Conservation (phyloP, 352 stramenopile species). For the Phytophthora pini region DNA sequence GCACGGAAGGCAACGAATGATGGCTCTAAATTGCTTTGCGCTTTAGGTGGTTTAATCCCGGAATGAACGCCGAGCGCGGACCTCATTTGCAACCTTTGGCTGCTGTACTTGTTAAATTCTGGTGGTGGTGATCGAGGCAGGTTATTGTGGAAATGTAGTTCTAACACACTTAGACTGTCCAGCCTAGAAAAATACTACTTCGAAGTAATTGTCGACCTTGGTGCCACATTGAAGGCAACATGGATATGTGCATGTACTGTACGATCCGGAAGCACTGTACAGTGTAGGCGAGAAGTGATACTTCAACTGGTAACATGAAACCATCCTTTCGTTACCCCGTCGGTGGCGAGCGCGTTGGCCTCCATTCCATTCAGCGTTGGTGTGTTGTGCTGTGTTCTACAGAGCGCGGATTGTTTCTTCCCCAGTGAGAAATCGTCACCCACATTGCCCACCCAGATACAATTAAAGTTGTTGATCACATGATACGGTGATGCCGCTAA, state of each 20-base stretch:
- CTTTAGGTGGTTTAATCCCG: constrained; percentile 14
- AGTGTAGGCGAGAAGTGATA: not conserved
- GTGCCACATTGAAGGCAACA: no score
- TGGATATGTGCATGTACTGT: no score
- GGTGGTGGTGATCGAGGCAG: not conserved
- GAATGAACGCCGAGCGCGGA: constrained; percentile 26
- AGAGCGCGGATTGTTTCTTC: constrained; percentile 17
- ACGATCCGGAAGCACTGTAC: no score
- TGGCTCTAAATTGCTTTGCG: constrained; percentile 4
- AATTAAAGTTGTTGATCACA: constrained; percentile 32
- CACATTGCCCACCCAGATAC: constrained; percentile 21
- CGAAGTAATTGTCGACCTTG: no score
- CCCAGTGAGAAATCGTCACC: not conserved
- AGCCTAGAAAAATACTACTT: no score
- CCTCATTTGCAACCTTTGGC: constrained; percentile 29
- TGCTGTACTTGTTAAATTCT: constrained; percentile 5
- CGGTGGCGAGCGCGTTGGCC: not conserved
- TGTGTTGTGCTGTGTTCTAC: constrained; percentile 20
- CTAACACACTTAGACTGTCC: no score
- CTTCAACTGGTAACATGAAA: constrained; percentile 9
- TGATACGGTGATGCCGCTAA: constrained; percentile 20
- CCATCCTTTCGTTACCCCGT: not conserved
- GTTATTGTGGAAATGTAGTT: no score
- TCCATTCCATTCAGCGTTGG: constrained; percentile 9
- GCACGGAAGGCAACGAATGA: constrained; percentile 8